phyloP scores from a whole-genome alignment of 148 eudicot genomes.

The Salicornia ramosissima region DNA sequence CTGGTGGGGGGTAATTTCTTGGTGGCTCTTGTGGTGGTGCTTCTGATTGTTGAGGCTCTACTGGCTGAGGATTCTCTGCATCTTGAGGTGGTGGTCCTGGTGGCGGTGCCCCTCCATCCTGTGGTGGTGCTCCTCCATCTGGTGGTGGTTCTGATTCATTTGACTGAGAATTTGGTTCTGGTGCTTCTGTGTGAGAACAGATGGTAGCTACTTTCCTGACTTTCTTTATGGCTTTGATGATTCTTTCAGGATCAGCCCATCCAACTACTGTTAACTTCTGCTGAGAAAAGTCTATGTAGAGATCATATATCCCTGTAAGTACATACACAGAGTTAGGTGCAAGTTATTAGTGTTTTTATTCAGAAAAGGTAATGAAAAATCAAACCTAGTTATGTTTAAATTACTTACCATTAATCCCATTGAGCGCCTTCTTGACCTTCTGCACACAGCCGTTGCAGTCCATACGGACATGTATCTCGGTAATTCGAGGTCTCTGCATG shows the following conservation, averaged over 20 bases:
- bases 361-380: not conserved
- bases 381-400: not conserved
- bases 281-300: conserved; percentile 58
- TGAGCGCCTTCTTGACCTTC: conserved; percentile 84
- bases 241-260: conserved; percentile 76
- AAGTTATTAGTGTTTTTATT: not conserved
- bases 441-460: conserved; percentile 96
- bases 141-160: conserved; percentile 22
- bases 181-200: conserved; percentile 62
- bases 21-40: conserved; percentile 30
- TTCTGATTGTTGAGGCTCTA: conserved; percentile 32
- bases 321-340: conserved; percentile 10
- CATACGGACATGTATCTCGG: conserved; percentile 79
- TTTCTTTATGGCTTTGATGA: conserved; percentile 77
- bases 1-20: conserved; percentile 29
- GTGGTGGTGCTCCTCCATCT: conserved; percentile 24
- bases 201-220: conserved; percentile 68
- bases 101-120: conserved; percentile 22
- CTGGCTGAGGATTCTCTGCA: conserved; percentile 26
- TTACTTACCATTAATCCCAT: conserved; percentile 67
- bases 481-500: conserved; percentile 76
- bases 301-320: conserved; percentile 63
- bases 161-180: conserved; percentile 35
- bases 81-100: conserved; percentile 31
- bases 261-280: conserved; percentile 73